Evolutionary conservation across 495 filamentous ascomycete species (phyloP), one percentile per base, ranked within the genome.

Genomic region (Pyronema omphalodes): DNA sequence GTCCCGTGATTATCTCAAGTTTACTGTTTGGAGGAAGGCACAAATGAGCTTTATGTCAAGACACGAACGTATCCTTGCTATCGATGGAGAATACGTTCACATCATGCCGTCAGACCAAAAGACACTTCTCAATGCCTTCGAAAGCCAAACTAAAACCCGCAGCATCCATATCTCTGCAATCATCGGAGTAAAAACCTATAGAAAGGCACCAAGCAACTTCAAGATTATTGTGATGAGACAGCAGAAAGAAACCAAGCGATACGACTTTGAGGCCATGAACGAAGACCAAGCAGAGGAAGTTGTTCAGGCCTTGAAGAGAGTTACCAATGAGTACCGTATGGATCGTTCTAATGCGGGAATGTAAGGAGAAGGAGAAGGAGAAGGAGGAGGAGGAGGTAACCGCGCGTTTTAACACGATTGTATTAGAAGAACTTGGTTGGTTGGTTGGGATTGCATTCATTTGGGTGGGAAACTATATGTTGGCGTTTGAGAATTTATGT

Each of bases 71-170:
- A 78, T 93, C 11, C 72, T 98, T 23, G 82, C 84, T 6, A 86
- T 98, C 57, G 91, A 96, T 63, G 86, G 86, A 44, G 91, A 98
- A 65, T 94, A 93, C 60, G 77, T 98, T 65, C 91, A 95, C 67
- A 88, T 96, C 59, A 82, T 93, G 73, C 88, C 91, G 3, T 72
- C 73, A 0, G 74, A 74, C 3, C 74, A 74, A 35, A 78, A 77
- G 60, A 72, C 70, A 7, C 68, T 73, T 49, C 41, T 54, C 4
- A 54, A 54, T 23, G 52, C 52, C 34, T 72, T 74, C 33, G 76
- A 78, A 36, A 78, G 75, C 0, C 80, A 81, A 18, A 73, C 69
- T 15, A 96, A 94, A 69, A 86, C 84, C 14, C 86, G 86, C 9
- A 87, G 86, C 34, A 83, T 96, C 48, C 86, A 88, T 53, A 95